A percentile compares a stretch with the other conserved stretches of the same genome.
phyloP scores from a whole-genome alignment of 106 monocot genomes.

The Dioscorea zingiberensis region DNA sequence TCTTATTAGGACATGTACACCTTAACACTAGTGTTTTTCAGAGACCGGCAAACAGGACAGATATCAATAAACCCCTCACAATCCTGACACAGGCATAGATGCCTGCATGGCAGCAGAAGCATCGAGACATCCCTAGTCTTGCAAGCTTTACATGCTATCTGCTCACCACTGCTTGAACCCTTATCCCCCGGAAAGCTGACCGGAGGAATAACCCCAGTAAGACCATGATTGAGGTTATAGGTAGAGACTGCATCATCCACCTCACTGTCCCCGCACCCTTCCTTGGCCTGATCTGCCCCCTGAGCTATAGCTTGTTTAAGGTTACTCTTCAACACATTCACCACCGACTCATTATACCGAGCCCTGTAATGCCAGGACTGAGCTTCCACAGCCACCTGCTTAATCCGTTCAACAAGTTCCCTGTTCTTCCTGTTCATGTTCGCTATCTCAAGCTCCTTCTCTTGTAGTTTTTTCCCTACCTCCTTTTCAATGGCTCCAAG shows the following conservation, averaged over 20 bases:
- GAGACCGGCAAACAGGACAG: slow-evolving; percentile 56
- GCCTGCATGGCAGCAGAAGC: slow-evolving; percentile 71
- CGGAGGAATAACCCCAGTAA: not conserved
- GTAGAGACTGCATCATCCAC: slow-evolving; percentile 47
- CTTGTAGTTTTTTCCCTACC: slow-evolving; percentile 22
- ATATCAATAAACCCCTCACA: slow-evolving; percentile 39
- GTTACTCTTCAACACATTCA: slow-evolving; percentile 36
- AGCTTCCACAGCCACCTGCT: slow-evolving; percentile 37
- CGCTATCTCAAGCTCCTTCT: slow-evolving; percentile 62
- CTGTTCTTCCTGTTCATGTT: slow-evolving; percentile 44
- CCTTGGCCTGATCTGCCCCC: slow-evolving; percentile 23
- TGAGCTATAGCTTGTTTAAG: slow-evolving; percentile 47
- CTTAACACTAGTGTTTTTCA: slow-evolving; percentile 39
- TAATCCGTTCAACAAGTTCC: slow-evolving; percentile 48
- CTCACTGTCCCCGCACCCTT: slow-evolving; percentile 59
- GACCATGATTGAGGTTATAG: slow-evolving; percentile 7
- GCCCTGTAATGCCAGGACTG: slow-evolving; percentile 60
- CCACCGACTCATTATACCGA: slow-evolving; percentile 54
- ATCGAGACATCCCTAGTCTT: slow-evolving; percentile 37
- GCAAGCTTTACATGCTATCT: slow-evolving; percentile 47
- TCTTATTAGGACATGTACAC: slow-evolving; percentile 38
- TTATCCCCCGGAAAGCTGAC: not conserved
- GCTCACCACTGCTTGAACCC: not conserved
- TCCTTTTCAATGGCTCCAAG: slow-evolving; percentile 27
- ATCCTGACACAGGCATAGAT: slow-evolving; percentile 61